phyloP scores from a whole-genome alignment of 139 green algal genomes.

The Parachlorella kessleri region DNA sequence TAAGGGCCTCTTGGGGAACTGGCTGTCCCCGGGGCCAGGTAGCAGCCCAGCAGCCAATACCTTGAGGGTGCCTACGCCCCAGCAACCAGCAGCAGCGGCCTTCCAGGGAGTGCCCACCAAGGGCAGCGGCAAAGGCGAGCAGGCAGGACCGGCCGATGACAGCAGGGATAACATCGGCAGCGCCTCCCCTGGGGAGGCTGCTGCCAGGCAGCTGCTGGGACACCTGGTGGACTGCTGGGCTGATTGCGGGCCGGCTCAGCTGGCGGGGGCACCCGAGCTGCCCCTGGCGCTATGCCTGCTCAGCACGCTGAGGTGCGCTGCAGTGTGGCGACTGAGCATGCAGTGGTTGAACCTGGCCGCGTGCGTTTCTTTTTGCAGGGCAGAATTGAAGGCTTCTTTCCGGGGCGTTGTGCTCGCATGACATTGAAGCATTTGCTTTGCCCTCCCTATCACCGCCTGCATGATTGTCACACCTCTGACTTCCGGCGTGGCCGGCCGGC shows the following conservation, averaged over 20 bases:
- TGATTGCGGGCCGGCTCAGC: conserved; percentile 49
- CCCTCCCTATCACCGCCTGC: too few relatives aligned
- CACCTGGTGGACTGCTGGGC: conserved; percentile 58
- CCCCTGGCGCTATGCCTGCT: conserved; percentile 28
- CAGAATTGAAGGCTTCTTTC: too few relatives aligned
- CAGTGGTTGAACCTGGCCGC: too few relatives aligned
- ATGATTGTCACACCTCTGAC: too few relatives aligned
- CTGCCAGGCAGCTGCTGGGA: conserved; percentile 23
- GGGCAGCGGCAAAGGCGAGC: not conserved
- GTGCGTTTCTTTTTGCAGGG: too few relatives aligned
- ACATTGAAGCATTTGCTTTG: too few relatives aligned
- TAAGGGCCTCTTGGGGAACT: too few relatives aligned
- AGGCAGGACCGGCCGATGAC: not conserved
- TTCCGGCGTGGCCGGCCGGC: too few relatives aligned
- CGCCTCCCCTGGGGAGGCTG: not conserved
- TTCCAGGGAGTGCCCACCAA: not conserved
- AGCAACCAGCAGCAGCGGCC: too few relatives aligned
- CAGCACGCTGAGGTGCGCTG: conserved; percentile 20
- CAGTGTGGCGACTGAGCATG: too few relatives aligned
- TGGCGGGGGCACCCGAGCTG: conserved; percentile 47
- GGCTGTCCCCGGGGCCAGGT: not conserved
- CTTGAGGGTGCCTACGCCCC: too few relatives aligned
- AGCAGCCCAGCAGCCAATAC: not conserved
- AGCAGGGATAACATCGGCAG: not conserved
- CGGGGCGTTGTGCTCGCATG: too few relatives aligned